A percentile compares a stretch with the other conserved stretches of the same genome.
Evolutionary conservation across 768 basidiomycete species (phyloP).

Genomic region (Boletus pseudopeckii): DNA sequence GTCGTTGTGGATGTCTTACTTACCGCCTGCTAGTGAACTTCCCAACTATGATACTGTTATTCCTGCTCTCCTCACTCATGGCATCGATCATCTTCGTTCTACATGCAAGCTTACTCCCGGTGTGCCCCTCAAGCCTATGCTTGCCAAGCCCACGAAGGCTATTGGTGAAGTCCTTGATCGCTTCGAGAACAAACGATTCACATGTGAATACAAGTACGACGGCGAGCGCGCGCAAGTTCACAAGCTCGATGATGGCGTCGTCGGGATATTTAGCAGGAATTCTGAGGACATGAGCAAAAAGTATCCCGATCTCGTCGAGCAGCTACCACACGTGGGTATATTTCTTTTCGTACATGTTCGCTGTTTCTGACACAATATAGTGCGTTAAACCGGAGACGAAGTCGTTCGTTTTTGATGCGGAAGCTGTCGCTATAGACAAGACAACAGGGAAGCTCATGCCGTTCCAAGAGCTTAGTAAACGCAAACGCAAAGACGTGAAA

Average conservation of each 20-base stretch:
- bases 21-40: slow-evolving; percentile 62
- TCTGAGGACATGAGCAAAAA: slow-evolving; percentile 99
- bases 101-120: slow-evolving; percentile 92
- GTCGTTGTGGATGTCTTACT: background rate
- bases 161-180: slow-evolving; percentile 96
- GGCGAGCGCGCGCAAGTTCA: slow-evolving; percentile 98
- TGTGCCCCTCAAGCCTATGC: slow-evolving; percentile 96
- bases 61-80: slow-evolving; percentile 79
- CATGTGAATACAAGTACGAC: slow-evolving; percentile 99
- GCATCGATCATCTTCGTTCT: slow-evolving; percentile 64
- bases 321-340: slow-evolving; percentile 70
- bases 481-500: slow-evolving; percentile 97
- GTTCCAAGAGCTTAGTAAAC: slow-evolving; percentile 92
- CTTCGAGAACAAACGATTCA: slow-evolving; percentile 93
- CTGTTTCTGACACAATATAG: slow-evolving; percentile 38
- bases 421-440: slow-evolving; percentile 94
- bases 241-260: slow-evolving; percentile 71
- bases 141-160: slow-evolving; percentile 98
- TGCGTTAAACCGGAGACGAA: slow-evolving; percentile 80
- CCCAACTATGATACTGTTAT: slow-evolving; percentile 91
- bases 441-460: slow-evolving; percentile 85
- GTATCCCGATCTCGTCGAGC: slow-evolving; percentile 96
- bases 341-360: background rate
- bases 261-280: slow-evolving; percentile 94
- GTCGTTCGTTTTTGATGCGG: slow-evolving; percentile 93